Percentiles rank a stretch among this genome's conserved stretches.
phyloP scores from a whole-genome alignment of 129 eudicot species.

The Arctium minus region DNA sequence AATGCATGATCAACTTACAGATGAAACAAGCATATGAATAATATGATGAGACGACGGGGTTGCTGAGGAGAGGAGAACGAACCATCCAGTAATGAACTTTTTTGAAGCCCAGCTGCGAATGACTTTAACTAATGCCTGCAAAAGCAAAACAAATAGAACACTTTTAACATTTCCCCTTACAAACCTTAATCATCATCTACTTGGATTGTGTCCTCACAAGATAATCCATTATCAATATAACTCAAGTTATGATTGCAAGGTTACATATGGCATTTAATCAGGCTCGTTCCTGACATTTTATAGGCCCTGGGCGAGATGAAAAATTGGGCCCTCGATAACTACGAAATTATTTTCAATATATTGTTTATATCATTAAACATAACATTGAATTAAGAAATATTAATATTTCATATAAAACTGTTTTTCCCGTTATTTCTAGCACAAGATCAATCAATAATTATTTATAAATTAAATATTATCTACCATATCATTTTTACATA shows the following conservation, averaged over 20 bases:
- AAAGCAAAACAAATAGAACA: neutral
- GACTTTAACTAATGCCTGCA: slow-evolving; percentile 61
- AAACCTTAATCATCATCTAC: neutral
- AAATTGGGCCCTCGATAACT: too few relatives aligned
- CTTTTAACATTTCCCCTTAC: neutral
- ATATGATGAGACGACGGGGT: slow-evolving; percentile 1
- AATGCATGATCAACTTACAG: slow-evolving; percentile 21
- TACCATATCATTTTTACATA: too few relatives aligned
- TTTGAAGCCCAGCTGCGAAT: slow-evolving; percentile 81
- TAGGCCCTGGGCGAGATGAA: too few relatives aligned
- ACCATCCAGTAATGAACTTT: slow-evolving; percentile 85
- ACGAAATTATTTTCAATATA: too few relatives aligned
- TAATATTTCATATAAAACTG: too few relatives aligned
- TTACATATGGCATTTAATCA: neutral
- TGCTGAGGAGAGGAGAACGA: slow-evolving; percentile 4
- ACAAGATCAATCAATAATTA: too few relatives aligned
- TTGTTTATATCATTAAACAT: too few relatives aligned
- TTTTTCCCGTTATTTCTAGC: too few relatives aligned
- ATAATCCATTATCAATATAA: neutral
- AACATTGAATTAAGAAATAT: too few relatives aligned
- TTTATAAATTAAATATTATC: too few relatives aligned
- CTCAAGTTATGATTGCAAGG: neutral
- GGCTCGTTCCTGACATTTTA: too few relatives aligned
- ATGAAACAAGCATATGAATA: slow-evolving; percentile 27
- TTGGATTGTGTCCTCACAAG: neutral